phyloP scores from a whole-genome alignment of 768 basidiomycete species.

The Leccinellum luteum region DNA sequence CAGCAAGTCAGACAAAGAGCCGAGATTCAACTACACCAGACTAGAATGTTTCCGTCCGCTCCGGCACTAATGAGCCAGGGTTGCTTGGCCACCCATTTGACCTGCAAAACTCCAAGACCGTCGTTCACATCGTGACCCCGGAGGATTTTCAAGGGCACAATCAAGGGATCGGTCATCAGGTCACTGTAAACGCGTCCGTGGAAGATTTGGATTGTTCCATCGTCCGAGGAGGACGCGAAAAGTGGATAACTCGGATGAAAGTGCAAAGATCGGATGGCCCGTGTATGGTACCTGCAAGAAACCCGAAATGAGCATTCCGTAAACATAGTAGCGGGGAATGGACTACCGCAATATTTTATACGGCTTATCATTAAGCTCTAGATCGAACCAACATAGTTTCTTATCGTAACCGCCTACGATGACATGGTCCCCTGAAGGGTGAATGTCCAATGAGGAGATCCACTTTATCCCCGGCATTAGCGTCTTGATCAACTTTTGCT shows the following conservation, averaged over 20 bases:
- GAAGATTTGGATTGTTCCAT: constrained; percentile 96
- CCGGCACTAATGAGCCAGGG: constrained; percentile 94
- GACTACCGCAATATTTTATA: constrained; percentile 89
- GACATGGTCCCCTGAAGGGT: constrained; percentile 93
- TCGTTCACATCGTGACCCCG: constrained; percentile 86
- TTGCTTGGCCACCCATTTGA: constrained; percentile 84
- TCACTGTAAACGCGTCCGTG: constrained; percentile 94
- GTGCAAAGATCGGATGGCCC: constrained; percentile 87
- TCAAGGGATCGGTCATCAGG: constrained; percentile 94
- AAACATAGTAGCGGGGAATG: not conserved
- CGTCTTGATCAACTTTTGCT: constrained; percentile 93
- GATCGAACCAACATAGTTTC: constrained; percentile 98
- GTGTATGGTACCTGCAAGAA: constrained; percentile 76
- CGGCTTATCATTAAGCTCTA: constrained; percentile 94
- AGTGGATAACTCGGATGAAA: constrained; percentile 96
- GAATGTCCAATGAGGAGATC: constrained; percentile 97
- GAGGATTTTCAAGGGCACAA: constrained; percentile 95
- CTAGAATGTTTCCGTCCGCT: constrained; percentile 82
- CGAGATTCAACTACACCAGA: constrained; percentile 77
- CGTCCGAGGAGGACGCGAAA: constrained; percentile 95
- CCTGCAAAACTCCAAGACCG: constrained; percentile 86
- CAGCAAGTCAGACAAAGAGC: constrained; percentile 30
- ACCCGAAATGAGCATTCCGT: constrained; percentile 9
- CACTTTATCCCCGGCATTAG: constrained; percentile 91
- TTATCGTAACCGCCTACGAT: constrained; percentile 98